phyloP scores from a whole-genome alignment of 768 basidiomycete genomes.

The Tremella yokohamensis region DNA sequence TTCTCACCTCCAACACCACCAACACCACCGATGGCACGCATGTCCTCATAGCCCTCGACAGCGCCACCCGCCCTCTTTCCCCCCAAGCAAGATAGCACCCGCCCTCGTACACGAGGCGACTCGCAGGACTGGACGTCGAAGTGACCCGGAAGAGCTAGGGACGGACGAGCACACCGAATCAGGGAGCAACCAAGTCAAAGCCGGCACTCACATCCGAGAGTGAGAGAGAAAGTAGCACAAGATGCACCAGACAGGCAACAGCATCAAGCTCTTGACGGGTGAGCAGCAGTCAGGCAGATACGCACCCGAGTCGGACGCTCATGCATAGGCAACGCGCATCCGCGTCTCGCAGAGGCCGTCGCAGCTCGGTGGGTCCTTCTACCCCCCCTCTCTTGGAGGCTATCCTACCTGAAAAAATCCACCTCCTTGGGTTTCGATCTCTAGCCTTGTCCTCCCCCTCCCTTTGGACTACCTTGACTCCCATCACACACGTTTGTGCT shows the following conservation, averaged over 20 bases:
- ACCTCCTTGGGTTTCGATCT: not conserved
- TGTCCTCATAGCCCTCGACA: too few species aligned
- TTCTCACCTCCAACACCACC: too few species aligned
- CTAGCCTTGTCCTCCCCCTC: conserved; percentile 6
- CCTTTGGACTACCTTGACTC: conserved; percentile 4
- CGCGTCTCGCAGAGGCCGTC: conserved; percentile 89
- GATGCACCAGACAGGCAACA: conserved; percentile 50
- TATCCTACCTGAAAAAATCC: not conserved
- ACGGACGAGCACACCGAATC: too few species aligned
- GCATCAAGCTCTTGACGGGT: conserved; percentile 52
- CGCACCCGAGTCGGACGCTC: not conserved
- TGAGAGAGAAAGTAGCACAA: not conserved
- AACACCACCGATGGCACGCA: too few species aligned
- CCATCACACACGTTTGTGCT: conserved; percentile 18
- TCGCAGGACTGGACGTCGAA: too few species aligned
- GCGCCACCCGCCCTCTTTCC: too few species aligned
- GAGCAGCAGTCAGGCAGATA: conserved; percentile 4
- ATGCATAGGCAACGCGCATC: conserved; percentile 80
- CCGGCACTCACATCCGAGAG: too few species aligned
- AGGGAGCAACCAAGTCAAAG: too few species aligned
- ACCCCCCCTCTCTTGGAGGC: conserved; percentile 10
- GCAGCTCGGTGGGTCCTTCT: conserved; percentile 68
- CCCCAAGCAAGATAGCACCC: too few species aligned
- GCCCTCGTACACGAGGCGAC: too few species aligned
- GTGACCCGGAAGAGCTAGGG: too few species aligned